Conservation (phyloP, 106 monocot species). For the Dendrobium huoshanense region DNA sequence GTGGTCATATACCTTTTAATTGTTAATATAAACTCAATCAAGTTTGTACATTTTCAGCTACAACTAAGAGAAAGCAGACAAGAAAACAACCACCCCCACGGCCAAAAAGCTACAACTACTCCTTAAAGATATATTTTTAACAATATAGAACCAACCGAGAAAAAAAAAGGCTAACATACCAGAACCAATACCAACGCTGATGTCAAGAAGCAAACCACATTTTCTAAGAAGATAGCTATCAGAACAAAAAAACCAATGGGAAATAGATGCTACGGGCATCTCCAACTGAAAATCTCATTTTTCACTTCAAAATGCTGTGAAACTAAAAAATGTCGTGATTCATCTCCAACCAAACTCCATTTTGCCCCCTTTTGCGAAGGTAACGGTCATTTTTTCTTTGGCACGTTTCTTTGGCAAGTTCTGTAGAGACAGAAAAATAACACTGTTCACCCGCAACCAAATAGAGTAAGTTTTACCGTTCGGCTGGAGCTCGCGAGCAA, state of each 20-base stretch:
- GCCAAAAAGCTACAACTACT: background rate
- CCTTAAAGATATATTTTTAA: background rate
- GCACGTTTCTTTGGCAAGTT: too few species aligned
- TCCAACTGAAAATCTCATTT: too few species aligned
- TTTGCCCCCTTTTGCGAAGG: too few species aligned
- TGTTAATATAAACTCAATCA: background rate
- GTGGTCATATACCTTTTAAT: too few species aligned
- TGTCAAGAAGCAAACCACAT: background rate
- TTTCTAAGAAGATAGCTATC: background rate
- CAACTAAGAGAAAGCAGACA: background rate
- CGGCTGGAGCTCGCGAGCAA: too few species aligned
- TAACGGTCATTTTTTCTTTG: too few species aligned
- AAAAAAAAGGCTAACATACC: background rate
- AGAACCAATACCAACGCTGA: background rate
- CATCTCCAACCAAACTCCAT: too few species aligned
- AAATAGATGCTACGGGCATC: background rate
- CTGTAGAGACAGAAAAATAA: too few species aligned
- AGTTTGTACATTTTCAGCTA: background rate
- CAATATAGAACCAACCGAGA: background rate
- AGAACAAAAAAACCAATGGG: background rate
- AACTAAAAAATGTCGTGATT: too few species aligned
- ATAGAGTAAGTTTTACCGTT: too few species aligned
- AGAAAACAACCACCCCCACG: background rate
- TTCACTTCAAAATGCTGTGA: too few species aligned
- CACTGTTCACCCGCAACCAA: too few species aligned